phyloP scores from a whole-genome alignment of 805 yeast species.

The Yueomyces sp. region DNA sequence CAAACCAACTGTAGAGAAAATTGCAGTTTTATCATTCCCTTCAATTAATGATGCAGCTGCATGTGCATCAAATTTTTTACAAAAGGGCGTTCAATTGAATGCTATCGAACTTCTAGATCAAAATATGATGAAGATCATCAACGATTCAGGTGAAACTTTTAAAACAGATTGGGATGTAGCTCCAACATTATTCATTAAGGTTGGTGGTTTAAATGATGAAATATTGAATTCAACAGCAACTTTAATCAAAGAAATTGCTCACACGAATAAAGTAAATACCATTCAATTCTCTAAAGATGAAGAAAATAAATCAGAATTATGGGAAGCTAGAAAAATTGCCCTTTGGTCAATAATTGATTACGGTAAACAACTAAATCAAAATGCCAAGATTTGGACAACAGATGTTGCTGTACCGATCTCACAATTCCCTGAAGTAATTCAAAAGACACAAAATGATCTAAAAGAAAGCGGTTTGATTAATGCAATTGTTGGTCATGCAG shows the following conservation, averaged over 20 bases:
- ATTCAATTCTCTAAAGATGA: constrained; percentile 51
- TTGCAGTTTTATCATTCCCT: constrained; percentile 58
- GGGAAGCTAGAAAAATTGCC: constrained; percentile 65
- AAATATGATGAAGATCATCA: constrained; percentile 56
- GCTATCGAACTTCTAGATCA: constrained; percentile 69
- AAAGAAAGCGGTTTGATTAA: constrained; percentile 37
- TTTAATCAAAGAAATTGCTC: constrained; percentile 37
- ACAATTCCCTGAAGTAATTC: constrained; percentile 45
- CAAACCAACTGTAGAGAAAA: constrained; percentile 50
- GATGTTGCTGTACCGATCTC: constrained; percentile 80
- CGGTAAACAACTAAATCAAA: constrained; percentile 36
- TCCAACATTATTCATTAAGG: constrained; percentile 53
- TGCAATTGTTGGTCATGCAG: constrained; percentile 67
- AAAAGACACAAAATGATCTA: constrained; percentile 47
- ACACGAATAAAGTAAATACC: constrained; percentile 38
- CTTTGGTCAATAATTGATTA: constrained; percentile 55
- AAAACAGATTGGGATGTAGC: constrained; percentile 40
- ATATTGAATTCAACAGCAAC: constrained; percentile 31
- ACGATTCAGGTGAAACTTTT: constrained; percentile 37
- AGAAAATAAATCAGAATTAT: constrained; percentile 52
- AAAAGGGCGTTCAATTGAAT: constrained; percentile 51
- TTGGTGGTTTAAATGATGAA: constrained; percentile 37
- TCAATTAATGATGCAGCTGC: constrained; percentile 57
- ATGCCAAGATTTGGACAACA: constrained; percentile 54
- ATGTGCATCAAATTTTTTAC: constrained; percentile 48